Conservation (phyloP, 208 protist genomes). For the Angomonas deanei region DNA sequence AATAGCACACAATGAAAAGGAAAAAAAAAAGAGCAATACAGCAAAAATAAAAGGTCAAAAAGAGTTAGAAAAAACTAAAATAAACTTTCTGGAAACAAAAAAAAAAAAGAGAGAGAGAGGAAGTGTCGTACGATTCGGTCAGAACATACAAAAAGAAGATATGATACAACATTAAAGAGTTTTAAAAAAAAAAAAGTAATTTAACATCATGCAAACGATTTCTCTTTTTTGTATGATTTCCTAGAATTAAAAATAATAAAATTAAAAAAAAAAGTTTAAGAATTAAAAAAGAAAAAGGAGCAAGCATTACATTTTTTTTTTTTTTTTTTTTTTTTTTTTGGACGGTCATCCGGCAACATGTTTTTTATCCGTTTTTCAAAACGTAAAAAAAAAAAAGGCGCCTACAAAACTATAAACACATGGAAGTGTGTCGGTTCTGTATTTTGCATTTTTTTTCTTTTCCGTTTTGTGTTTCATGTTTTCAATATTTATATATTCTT, state of each 20-base stretch:
- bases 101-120: conserved; percentile 10
- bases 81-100: conserved; percentile 10
- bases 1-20: background rate
- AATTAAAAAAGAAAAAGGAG: background rate
- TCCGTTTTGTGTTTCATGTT: background rate
- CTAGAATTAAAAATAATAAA: background rate
- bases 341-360: too few relatives aligned
- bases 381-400: background rate
- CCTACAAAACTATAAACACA: background rate
- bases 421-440: background rate
- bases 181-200: background rate
- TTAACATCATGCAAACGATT: background rate
- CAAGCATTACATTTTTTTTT: background rate
- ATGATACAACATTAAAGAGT: too few relatives aligned
- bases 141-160: too few relatives aligned
- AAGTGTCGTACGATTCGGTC: too few relatives aligned
- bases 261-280: background rate
- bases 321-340: too few relatives aligned
- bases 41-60: conserved; percentile 3
- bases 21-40: conserved; percentile 5
- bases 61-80: conserved; percentile 11
- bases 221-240: background rate
- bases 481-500: too few relatives aligned
- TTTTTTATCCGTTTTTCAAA: background rate
- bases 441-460: background rate